Evolutionary conservation across 306 rosid genomes (phyloP), one percentile per base, ranked within the genome.

Genomic region (Sicyos edulis): DNA sequence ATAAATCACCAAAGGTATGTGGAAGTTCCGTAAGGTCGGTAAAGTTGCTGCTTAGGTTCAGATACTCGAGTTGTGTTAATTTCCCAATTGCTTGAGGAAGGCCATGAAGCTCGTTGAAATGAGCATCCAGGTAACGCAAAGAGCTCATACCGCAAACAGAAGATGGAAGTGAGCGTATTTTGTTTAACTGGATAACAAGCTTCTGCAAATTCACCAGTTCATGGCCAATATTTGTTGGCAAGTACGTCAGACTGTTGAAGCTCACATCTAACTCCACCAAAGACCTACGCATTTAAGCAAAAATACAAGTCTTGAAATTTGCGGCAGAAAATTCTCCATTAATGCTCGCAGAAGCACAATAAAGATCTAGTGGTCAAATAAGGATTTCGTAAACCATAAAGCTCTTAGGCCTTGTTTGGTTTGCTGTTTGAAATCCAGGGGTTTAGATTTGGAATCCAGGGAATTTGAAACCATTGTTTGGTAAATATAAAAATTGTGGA

Each of bases 141-240:
- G 99, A 86, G 72, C 77, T 87, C 92, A 95, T 84, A 76, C 88
- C 97, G 32, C 96, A 95, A 21, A 95, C 16, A 52, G 99, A 95
- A 2, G 92, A 75, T 14, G 97, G 99, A 75, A 95, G 81, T 29
- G 89, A 88, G 2, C 97, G 88, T 32, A 95, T 80, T 82, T 95
- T 95, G 88, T 95, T 95, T 62, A 91, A 78, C 14, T 89, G 88
- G 69, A 91, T 67, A 10, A 74, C 68, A 61, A 95, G 96, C 84
- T 82, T 87, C 84, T 83, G 83, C 9, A 95, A 83, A 60, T 78
- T 78, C 37, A 32, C 81, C 75, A 95, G 71, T 70, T 89, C 95
- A 50, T 50, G 79, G 75, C 99, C 99, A 45, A 95, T 85, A 88
- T 95, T 89, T 57, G 99, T 95, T 71, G 99, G 99, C 91, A 95